A percentile compares a stretch with the other conserved stretches of the same genome.
phyloP scores from a whole-genome alignment of 176 grass and related monocot species.

The Tuctoria greenei region DNA sequence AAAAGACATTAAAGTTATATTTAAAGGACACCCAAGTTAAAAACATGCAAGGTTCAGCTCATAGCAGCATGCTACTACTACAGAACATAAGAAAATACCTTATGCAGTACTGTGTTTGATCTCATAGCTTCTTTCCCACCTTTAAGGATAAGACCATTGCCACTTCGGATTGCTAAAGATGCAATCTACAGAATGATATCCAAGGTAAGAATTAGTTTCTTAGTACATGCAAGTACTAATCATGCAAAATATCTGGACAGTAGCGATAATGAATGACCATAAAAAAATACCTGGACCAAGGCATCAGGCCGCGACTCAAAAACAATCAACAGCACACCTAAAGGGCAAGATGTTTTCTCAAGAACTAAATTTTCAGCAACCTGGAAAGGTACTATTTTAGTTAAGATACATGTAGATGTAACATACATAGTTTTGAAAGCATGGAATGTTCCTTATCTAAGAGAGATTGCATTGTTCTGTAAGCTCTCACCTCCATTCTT shows the following conservation, averaged over 20 bases:
- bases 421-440: background rate
- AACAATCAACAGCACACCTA: slow-evolving; percentile 88
- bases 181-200: slow-evolving; percentile 61
- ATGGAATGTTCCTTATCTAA: slow-evolving; percentile 4
- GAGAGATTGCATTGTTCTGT: background rate
- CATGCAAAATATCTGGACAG: background rate
- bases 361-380: slow-evolving; percentile 75
- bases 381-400: slow-evolving; percentile 35
- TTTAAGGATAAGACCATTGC: slow-evolving; percentile 94
- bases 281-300: slow-evolving; percentile 76
- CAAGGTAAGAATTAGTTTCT: slow-evolving; percentile 8
- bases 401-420: slow-evolving; percentile 7
- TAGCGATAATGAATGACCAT: background rate
- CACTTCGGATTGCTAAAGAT: slow-evolving; percentile 89
- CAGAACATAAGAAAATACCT: slow-evolving; percentile 56
- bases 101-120: slow-evolving; percentile 88
- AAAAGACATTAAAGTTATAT: background rate
- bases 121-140: slow-evolving; percentile 97
- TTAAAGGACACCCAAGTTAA: slow-evolving; percentile 4
- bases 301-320: slow-evolving; percentile 97
- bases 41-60: slow-evolving; percentile 17
- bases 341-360: slow-evolving; percentile 82
- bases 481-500: slow-evolving; percentile 66
- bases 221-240: slow-evolving; percentile 9
- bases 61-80: background rate